Percentiles rank a stretch among this genome's conserved stretches.
Evolutionary conservation across 768 basidiomycete species (phyloP).

Genomic region (Baorangia bicolor): DNA sequence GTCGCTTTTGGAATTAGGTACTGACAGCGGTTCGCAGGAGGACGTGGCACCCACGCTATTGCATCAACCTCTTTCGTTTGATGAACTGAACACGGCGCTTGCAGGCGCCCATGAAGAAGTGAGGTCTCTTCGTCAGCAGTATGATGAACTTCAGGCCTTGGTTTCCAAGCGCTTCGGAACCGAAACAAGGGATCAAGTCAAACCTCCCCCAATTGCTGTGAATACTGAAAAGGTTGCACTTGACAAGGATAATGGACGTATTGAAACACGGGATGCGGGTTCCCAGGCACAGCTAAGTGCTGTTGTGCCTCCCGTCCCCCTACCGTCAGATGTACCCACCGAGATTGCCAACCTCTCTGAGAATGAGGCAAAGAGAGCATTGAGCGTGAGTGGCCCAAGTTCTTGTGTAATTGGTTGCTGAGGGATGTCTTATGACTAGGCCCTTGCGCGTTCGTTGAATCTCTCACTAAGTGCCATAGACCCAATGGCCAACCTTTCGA

Average conservation of each 20-base stretch:
- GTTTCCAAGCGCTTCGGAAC: slow-evolving; percentile 17
- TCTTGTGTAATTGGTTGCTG: background rate
- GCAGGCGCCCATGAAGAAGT: slow-evolving; percentile 26
- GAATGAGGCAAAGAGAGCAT: slow-evolving; percentile 18
- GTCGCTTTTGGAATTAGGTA: background rate
- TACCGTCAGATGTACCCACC: slow-evolving; percentile 1
- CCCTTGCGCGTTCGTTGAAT: slow-evolving; percentile 12
- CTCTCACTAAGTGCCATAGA: slow-evolving; percentile 3
- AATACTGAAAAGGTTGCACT: background rate
- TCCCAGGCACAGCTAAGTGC: background rate
- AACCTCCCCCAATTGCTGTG: background rate
- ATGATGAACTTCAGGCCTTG: slow-evolving; percentile 23
- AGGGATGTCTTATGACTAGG: slow-evolving; percentile 5
- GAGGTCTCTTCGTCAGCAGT: slow-evolving; percentile 22
- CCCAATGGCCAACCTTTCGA: background rate
- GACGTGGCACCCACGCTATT: background rate
- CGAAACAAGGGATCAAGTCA: background rate
- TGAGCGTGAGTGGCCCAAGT: slow-evolving; percentile 18
- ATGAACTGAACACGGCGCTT: slow-evolving; percentile 26
- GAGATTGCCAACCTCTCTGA: slow-evolving; percentile 25
- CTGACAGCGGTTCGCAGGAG: slow-evolving; percentile 12
- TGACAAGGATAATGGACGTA: background rate
- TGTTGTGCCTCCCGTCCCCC: background rate
- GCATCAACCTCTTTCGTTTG: slow-evolving; percentile 22
- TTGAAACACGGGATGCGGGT: background rate